A percentile compares a stretch with the other conserved stretches of the same genome.
Conservation (phyloP, 2,329 filamentous ascomycete genomes). For the Alternaria incomplexa region DNA sequence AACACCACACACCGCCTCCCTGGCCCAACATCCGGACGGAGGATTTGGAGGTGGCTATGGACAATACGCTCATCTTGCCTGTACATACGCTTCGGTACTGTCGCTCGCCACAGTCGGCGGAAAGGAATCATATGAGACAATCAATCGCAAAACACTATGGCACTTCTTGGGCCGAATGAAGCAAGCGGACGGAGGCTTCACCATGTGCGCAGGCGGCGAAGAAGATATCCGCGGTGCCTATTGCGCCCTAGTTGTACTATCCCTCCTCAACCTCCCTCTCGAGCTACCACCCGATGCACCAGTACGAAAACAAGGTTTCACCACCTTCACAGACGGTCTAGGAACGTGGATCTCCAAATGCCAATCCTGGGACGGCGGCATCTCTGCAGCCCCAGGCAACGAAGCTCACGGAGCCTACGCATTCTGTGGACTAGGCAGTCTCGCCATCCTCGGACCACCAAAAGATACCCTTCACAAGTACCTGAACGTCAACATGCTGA, state of each 20-base stretch:
- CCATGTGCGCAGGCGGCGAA: slow-evolving; percentile 84
- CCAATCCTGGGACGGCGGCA: slow-evolving; percentile 95
- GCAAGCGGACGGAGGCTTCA: slow-evolving; percentile 87
- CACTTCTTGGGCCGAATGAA: slow-evolving; percentile 87
- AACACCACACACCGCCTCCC: slow-evolving; percentile 74
- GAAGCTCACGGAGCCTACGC: slow-evolving; percentile 98
- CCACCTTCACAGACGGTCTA: slow-evolving; percentile 73
- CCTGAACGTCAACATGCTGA: slow-evolving; percentile 76
- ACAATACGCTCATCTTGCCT: slow-evolving; percentile 85
- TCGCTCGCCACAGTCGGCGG: slow-evolving; percentile 80
- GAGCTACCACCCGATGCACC: slow-evolving; percentile 76
- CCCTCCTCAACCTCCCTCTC: slow-evolving; percentile 81
- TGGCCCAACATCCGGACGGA: slow-evolving; percentile 81
- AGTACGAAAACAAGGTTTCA: slow-evolving; percentile 66
- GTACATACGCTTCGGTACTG: slow-evolving; percentile 84
- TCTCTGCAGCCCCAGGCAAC: slow-evolving; percentile 81
- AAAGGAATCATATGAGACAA: slow-evolving; percentile 71
- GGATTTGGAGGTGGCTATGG: slow-evolving; percentile 95
- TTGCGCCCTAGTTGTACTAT: slow-evolving; percentile 84
- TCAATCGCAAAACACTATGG: slow-evolving; percentile 88
- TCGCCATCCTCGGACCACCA: slow-evolving; percentile 84
- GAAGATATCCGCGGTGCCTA: slow-evolving; percentile 94
- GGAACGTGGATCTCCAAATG: slow-evolving; percentile 82
- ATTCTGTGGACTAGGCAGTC: slow-evolving; percentile 89
- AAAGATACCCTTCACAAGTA: slow-evolving; percentile 75